These are phyloP conservation scores for Colletotrichum lentis DNA, from an alignment of 2,329 filamentous ascomycete species.

Conservation along the genomic window DNA sequence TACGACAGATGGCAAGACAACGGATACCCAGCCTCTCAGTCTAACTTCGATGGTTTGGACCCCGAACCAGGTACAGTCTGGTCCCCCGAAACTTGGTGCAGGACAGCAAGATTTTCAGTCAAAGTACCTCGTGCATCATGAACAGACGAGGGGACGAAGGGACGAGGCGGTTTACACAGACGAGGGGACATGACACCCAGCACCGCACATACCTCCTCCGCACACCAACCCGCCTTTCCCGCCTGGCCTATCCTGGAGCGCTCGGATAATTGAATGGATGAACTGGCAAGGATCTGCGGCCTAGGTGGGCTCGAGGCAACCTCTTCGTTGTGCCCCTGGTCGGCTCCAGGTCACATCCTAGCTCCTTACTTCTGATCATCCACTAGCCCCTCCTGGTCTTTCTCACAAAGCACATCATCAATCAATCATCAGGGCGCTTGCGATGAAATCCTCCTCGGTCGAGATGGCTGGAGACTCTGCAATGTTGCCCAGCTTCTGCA, in stretches of 20 bases:
- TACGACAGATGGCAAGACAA: constrained; percentile 7
- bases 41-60: background rate
- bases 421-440: constrained; percentile 26
- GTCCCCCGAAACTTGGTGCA: background rate
- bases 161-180: too few relatives aligned
- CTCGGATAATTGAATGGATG: constrained; percentile 28
- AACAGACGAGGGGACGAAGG: background rate
- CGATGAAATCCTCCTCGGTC: constrained; percentile 15
- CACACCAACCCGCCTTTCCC: constrained; percentile 1
- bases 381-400: constrained; percentile 5
- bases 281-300: constrained; percentile 4
- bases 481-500: constrained; percentile 29
- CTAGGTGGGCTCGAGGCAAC: constrained; percentile 3
- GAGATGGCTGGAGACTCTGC: constrained; percentile 6
- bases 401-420: constrained; percentile 26
- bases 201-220: background rate
- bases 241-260: constrained; percentile 6
- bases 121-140: background rate
- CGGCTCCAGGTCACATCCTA: constrained; percentile 12
- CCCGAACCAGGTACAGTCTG: background rate
- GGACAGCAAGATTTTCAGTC: background rate
- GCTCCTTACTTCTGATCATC: constrained; percentile 15
- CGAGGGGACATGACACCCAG: too few relatives aligned
- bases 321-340: background rate
- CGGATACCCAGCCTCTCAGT: background rate